Percentiles rank a stretch among this genome's conserved stretches.
phyloP scores from a whole-genome alignment of 164 flowering plant species.

The Sextonia rubra region DNA sequence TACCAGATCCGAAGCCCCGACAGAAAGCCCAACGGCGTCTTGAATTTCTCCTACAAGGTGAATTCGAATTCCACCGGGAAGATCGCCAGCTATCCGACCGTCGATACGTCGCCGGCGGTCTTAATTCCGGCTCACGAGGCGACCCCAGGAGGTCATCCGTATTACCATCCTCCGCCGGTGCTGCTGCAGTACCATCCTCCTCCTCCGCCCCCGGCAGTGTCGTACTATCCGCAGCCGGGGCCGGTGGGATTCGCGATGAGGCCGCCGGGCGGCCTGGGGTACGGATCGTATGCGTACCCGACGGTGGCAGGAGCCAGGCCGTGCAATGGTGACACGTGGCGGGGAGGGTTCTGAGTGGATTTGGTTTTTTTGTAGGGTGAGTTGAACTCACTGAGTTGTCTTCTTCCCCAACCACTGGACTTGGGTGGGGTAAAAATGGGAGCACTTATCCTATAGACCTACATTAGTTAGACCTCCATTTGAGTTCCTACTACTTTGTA shows the following conservation, averaged over 20 bases:
- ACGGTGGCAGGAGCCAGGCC: neutral
- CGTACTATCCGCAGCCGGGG: neutral
- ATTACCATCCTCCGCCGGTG: neutral
- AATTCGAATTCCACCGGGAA: neutral
- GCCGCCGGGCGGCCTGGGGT: neutral
- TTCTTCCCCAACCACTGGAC: no score
- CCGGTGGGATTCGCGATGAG: neutral
- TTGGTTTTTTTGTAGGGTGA: no score
- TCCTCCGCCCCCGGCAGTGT: constrained; percentile 3
- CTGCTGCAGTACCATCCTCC: constrained; percentile 4
- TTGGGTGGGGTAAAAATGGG: no score
- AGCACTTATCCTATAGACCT: no score
- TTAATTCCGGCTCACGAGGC: neutral
- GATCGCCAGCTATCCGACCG: neutral
- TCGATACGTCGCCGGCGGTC: constrained; percentile 10
- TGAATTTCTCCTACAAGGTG: constrained; percentile 44
- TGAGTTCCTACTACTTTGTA: no score
- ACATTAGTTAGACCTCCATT: no score
- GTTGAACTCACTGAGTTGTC: no score
- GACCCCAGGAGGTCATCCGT: neutral
- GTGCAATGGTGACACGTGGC: constrained; percentile 6
- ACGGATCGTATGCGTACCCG: constrained; percentile 1
- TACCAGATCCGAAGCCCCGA: constrained; percentile 42
- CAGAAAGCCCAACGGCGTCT: constrained; percentile 48
- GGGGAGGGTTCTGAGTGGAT: neutral